Percentiles rank a stretch among this genome's conserved stretches.
These are phyloP conservation scores for Trichoderma virens DNA, from an alignment of 495 filamentous ascomycete species.

Conservation along the genomic window DNA sequence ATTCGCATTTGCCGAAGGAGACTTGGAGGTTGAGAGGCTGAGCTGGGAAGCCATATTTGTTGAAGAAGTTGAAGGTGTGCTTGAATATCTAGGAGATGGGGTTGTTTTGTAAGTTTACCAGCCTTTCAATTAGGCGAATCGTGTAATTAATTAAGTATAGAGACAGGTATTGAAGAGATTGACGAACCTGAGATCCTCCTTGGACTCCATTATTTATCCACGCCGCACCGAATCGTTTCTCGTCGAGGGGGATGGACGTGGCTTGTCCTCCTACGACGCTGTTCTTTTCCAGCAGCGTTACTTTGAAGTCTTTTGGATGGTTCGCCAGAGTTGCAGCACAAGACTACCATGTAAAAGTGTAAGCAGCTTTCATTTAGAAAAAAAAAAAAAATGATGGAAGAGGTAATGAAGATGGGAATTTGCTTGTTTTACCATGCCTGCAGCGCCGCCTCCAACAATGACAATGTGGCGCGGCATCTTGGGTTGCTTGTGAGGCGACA, in stretches of 20 bases:
- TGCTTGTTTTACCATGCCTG: slow-evolving; percentile 43
- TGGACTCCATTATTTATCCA: slow-evolving; percentile 87
- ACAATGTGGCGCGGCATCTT: slow-evolving; percentile 36
- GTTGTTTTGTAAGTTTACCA: background rate
- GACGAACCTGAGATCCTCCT: slow-evolving; percentile 52
- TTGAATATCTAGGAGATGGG: slow-evolving; percentile 60
- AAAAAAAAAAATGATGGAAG: background rate
- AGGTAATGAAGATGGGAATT: background rate
- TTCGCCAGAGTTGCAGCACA: slow-evolving; percentile 67
- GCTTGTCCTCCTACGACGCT: slow-evolving; percentile 73
- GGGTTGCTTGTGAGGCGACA: background rate
- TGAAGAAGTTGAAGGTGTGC: slow-evolving; percentile 75
- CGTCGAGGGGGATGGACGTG: slow-evolving; percentile 66
- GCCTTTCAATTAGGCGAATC: background rate
- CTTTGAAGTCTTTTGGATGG: slow-evolving; percentile 64
- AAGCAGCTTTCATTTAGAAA: background rate
- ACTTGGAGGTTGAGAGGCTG: slow-evolving; percentile 70
- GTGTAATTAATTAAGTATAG: background rate
- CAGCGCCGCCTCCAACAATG: slow-evolving; percentile 49
- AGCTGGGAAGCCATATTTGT: slow-evolving; percentile 56
- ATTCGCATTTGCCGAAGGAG: slow-evolving; percentile 66
- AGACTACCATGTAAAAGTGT: slow-evolving; percentile 38
- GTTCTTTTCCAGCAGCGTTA: slow-evolving; percentile 64
- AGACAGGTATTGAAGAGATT: background rate
- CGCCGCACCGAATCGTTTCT: slow-evolving; percentile 54